Base-by-base conservation (phyloP, 2,329 filamentous ascomycete genomes). In the Hypoxylon rubiginosum region DNA sequence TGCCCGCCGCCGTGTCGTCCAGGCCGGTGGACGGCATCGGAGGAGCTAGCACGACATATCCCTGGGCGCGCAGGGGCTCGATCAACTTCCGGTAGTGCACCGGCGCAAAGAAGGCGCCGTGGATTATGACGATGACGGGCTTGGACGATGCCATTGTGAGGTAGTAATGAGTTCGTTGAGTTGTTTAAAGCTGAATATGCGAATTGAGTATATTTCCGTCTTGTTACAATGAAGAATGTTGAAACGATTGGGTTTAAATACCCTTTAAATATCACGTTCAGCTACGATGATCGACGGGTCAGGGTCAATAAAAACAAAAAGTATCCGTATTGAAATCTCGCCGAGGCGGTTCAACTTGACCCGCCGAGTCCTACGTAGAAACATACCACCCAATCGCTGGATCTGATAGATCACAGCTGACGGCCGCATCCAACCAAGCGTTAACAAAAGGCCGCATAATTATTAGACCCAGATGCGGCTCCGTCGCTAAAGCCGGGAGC, bases 91-190 rank as follows among this genome's bases (percentile, higher is more conserved):
- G 64, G 57, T 73, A 72, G 57, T 70, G 68, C 36, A 69, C 39
- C 6, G 72, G 70, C 21, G 62, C 32, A 57, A 71, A 69, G 51
- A 66, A 72, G 17, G 68, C 72, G 34, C 71, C 69, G 36, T 72
- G 72, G 34, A 73, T 65, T 36, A 74, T n/a, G 48, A 68, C 60
- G 54, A 73, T 66, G 46, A 74, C 63, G 39, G 71, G 71, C 24
- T 67, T 67, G 11, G 39, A 50, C 1, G 66, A 69, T 28, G 66
- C 30, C 66, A 69, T 69, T 55, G 52, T 46, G 13, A 30, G 57
- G 2, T 54, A 7, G 17, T 52, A 24, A 53, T 43, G 26, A 28
- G 4, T 46, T 43, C 15, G 9, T 17, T 28, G 15, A 6, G n/a
- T n/a, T 50, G 5, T 28, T 15, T 28, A 24, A 10, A n/a, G 9